A percentile compares a stretch with the other conserved stretches of the same genome.
These are phyloP conservation scores for Baorangia bicolor DNA, from an alignment of 768 basidiomycete genomes.

Conservation along the genomic window DNA sequence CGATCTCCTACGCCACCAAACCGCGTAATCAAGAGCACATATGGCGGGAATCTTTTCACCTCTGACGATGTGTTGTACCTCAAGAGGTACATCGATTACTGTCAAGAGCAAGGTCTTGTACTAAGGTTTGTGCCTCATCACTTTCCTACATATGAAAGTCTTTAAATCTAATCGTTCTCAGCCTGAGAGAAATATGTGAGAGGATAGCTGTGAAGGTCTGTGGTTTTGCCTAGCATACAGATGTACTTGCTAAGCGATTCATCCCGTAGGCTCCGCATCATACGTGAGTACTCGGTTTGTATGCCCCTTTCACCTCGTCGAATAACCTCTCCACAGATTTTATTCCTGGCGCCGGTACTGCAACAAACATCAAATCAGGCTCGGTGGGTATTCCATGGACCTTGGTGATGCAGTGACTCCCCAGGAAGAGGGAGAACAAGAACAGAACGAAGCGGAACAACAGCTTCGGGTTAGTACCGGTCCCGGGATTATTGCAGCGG, in stretches of 20 bases:
- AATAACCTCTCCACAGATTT: slow-evolving; percentile 48
- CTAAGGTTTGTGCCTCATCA: slow-evolving; percentile 52
- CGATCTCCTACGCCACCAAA: slow-evolving; percentile 83
- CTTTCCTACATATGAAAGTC: slow-evolving; percentile 32
- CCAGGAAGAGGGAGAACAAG: slow-evolving; percentile 42
- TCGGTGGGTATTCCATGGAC: slow-evolving; percentile 82
- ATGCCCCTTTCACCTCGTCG: not conserved
- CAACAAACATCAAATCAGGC: slow-evolving; percentile 90
- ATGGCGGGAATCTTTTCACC: slow-evolving; percentile 86
- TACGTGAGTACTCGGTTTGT: slow-evolving; percentile 50
- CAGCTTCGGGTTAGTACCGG: slow-evolving; percentile 36
- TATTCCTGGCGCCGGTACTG: slow-evolving; percentile 92
- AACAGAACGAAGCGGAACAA: slow-evolving; percentile 43
- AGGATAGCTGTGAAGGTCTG: slow-evolving; percentile 78
- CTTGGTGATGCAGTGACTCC: slow-evolving; percentile 49
- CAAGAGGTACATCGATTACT: slow-evolving; percentile 88
- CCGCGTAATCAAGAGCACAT: slow-evolving; percentile 84
- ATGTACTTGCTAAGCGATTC: slow-evolving; percentile 3
- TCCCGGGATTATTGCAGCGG: slow-evolving; percentile 46
- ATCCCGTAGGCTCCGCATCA: slow-evolving; percentile 74
- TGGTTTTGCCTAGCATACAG: not conserved
- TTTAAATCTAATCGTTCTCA: slow-evolving; percentile 8
- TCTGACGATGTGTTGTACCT: slow-evolving; percentile 80
- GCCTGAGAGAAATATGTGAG: slow-evolving; percentile 81
- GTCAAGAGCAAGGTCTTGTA: slow-evolving; percentile 83